Conservation (phyloP, 805 yeast genomes). For the Candida nemodendra region DNA sequence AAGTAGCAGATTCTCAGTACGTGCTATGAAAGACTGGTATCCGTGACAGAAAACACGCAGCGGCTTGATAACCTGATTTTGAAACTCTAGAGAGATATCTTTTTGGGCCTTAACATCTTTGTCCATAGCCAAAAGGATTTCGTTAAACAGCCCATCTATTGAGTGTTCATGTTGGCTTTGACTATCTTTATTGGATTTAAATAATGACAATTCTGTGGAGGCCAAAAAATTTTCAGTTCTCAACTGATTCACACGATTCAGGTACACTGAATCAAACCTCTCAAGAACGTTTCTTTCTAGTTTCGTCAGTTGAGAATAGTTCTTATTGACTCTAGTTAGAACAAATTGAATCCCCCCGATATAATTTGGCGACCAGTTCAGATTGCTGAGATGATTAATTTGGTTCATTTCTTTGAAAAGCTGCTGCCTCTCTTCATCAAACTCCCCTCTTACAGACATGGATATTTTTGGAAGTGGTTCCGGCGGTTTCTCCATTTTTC, state of each 20-base stretch:
- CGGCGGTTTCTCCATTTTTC: background rate
- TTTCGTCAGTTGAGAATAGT: conserved; percentile 4
- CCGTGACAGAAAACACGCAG: conserved; percentile 4
- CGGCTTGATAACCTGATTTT: conserved; percentile 7
- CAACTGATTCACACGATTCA: conserved; percentile 2
- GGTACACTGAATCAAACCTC: conserved; percentile 3
- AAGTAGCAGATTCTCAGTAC: conserved; percentile 1
- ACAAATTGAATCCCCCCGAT: conserved; percentile 10
- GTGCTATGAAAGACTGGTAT: conserved; percentile 11
- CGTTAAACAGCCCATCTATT: conserved; percentile 2
- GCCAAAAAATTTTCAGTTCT: conserved; percentile 4
- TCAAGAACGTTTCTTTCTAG: conserved; percentile 8
- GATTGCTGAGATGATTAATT: conserved; percentile 9
- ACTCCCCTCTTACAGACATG: background rate
- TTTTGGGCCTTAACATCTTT: conserved; percentile 3
- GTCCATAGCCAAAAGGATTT: background rate
- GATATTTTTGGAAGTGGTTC: background rate
- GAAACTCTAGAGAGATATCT: conserved; percentile 3
- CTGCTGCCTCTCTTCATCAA: background rate
- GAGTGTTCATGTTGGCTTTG: background rate
- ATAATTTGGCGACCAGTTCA: conserved; percentile 19
- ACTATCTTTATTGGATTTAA: background rate
- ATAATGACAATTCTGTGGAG: conserved; percentile 1
- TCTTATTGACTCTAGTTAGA: conserved; percentile 6
- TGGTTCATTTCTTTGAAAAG: background rate